These are phyloP conservation scores for Neurospora sp. DNA, from an alignment of 495 filamentous ascomycete species.

Conservation along the genomic window DNA sequence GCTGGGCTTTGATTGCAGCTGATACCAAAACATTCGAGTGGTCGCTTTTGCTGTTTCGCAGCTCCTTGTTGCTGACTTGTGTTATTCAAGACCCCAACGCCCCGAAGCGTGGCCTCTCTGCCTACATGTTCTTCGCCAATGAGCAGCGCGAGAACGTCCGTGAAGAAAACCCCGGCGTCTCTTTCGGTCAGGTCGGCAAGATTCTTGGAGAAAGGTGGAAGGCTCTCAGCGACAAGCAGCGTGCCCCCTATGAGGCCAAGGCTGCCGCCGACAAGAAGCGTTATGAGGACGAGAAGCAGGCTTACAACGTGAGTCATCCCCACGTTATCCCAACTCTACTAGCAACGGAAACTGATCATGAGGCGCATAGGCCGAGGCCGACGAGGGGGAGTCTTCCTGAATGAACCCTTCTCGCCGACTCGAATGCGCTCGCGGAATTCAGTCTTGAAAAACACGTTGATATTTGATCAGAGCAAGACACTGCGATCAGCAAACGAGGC, in stretches of 20 bases:
- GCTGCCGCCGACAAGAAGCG: slow-evolving; percentile 95
- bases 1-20: not conserved
- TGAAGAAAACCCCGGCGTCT: slow-evolving; percentile 96
- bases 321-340: not conserved
- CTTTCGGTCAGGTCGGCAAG: slow-evolving; percentile 97
- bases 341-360: slow-evolving; percentile 16
- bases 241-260: slow-evolving; percentile 89
- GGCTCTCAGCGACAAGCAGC: slow-evolving; percentile 79
- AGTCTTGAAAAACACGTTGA: slow-evolving; percentile 19
- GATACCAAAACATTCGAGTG: not conserved
- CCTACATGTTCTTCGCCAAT: slow-evolving; percentile 99
- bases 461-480: slow-evolving; percentile 14
- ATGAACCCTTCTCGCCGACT: slow-evolving; percentile 18
- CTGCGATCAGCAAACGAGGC: slow-evolving; percentile 8
- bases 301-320: slow-evolving; percentile 61
- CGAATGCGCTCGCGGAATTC: slow-evolving; percentile 19
- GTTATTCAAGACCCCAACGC: slow-evolving; percentile 75
- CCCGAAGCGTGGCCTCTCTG: slow-evolving; percentile 96
- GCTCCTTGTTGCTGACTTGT: not conserved
- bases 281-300: slow-evolving; percentile 94
- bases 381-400: slow-evolving; percentile 34
- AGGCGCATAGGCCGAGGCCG: slow-evolving; percentile 36
- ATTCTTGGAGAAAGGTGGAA: slow-evolving; percentile 97
- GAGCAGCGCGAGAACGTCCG: slow-evolving; percentile 97
- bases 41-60: not conserved